Evolutionary conservation across 768 basidiomycete genomes (phyloP).

Genomic region (Mycena metata): DNA sequence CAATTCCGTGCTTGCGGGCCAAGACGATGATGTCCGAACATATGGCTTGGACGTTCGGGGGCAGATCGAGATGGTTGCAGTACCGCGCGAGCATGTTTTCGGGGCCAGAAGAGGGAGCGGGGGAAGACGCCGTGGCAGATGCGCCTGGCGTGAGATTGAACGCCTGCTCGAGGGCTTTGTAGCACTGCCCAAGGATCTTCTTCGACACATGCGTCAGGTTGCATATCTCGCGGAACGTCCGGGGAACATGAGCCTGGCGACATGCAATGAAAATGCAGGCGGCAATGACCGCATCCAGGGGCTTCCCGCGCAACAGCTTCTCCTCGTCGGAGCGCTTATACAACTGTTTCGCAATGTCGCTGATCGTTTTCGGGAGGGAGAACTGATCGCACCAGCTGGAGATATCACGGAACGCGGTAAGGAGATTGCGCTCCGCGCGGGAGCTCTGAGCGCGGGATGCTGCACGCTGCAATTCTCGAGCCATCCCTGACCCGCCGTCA

Average conservation of each 20-base stretch:
- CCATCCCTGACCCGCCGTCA: slow-evolving; percentile 94
- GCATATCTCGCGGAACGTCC: slow-evolving; percentile 97
- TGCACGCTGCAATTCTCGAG: slow-evolving; percentile 93
- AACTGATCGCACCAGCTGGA: slow-evolving; percentile 96
- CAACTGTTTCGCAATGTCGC: slow-evolving; percentile 96
- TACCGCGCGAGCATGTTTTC: slow-evolving; percentile 93
- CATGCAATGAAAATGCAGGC: slow-evolving; percentile 99
- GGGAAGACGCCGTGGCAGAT: slow-evolving; percentile 61
- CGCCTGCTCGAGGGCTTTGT: slow-evolving; percentile 88
- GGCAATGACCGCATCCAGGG: slow-evolving; percentile 92
- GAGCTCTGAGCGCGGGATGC: slow-evolving; percentile 84
- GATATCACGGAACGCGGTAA: slow-evolving; percentile 92
- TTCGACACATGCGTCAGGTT: slow-evolving; percentile 94
- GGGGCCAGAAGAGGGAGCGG: slow-evolving; percentile 73
- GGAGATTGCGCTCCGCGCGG: slow-evolving; percentile 87
- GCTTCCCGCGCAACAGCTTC: slow-evolving; percentile 91
- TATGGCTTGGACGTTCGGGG: slow-evolving; percentile 84
- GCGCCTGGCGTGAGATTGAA: slow-evolving; percentile 91
- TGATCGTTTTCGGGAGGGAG: slow-evolving; percentile 92
- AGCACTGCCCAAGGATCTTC: slow-evolving; percentile 94
- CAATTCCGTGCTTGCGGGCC: slow-evolving; percentile 87
- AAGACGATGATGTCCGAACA: slow-evolving; percentile 86
- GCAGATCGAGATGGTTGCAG: slow-evolving; percentile 92
- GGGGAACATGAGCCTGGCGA: slow-evolving; percentile 93
- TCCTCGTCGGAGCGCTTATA: slow-evolving; percentile 98